Base-by-base conservation (phyloP, 2,329 filamentous ascomycete species). In the Incumbomyces lentus region DNA sequence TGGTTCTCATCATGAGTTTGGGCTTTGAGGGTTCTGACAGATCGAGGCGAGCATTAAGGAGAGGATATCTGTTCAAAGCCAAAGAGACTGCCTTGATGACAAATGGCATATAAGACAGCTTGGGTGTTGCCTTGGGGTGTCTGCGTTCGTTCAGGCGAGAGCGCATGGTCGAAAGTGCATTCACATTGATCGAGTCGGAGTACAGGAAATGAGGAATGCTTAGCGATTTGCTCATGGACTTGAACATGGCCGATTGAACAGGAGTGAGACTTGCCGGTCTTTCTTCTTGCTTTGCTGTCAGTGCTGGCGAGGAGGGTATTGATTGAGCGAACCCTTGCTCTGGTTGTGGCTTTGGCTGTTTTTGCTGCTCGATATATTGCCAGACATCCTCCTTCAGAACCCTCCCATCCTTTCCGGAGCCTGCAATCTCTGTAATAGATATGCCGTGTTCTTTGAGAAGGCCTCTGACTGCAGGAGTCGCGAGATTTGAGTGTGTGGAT, bases 191-290 rank as follows among this genome's bases (percentile, higher is more conserved):
- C 61, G 90, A 86, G 65, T 95, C 88, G 33, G 87, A 84, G 68
- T 94, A 98, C 50, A 96, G 78, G 68, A 98, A 95, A 67, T 96
- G 92, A 0, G 92, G 92, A 58, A 95, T 96, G 42, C 68, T 78
- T 52, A 98, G 75, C 2, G 90, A 95, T 49, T 81, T 81, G 12
- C 90, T 95, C 92, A 98, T 98, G 50, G 81, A 77, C 70, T 93
- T 95, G 79, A 95, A 96, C 92, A 98, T 98, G 61, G 87, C 84
- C 32, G 78, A 74, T 68, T 96, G 90, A 12, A 86, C 84, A 32
- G 81, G 82, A 11, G 86, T 86, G 51, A 98, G 71, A 48, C 77
- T 70, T 29, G 82, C 73, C 1, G 72, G 66, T 7, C 80, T 84
- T 65, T 96, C 92, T 45, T 69, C 69, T 63, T 85, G 82, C 34